A percentile compares a stretch with the other conserved stretches of the same genome.
Evolutionary conservation across 1,139 yeast species (phyloP).

Genomic region (Magnusiomyces ingens): DNA sequence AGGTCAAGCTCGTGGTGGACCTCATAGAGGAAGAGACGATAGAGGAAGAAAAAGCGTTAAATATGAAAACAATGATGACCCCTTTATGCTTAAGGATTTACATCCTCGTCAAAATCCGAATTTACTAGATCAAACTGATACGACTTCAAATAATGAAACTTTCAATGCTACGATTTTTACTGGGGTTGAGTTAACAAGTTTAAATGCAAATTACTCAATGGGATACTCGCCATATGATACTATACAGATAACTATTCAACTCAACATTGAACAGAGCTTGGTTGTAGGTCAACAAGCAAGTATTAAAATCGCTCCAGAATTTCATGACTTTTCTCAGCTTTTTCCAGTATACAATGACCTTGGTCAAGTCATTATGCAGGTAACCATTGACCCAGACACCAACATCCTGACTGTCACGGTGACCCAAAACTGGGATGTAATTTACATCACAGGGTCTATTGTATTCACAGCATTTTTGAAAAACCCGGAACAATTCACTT

Average conservation of each 20-base stretch:
- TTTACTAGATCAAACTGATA: background rate
- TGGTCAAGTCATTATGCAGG: slow-evolving; percentile 7
- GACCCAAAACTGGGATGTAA: slow-evolving; percentile 5
- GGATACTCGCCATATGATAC: slow-evolving; percentile 10
- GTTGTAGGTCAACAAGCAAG: slow-evolving; percentile 7
- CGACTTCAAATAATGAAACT: slow-evolving; percentile 1
- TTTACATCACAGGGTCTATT: slow-evolving; percentile 2
- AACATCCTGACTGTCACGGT: slow-evolving; percentile 9
- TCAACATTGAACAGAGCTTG: background rate
- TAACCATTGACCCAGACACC: slow-evolving; percentile 1
- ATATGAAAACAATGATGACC: too few relatives aligned
- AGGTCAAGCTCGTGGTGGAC: too few relatives aligned
- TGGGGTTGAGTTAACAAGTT: slow-evolving; percentile 4
- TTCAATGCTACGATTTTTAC: slow-evolving; percentile 7
- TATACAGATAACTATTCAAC: slow-evolving; percentile 2
- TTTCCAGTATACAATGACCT: background rate
- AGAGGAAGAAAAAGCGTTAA: too few relatives aligned
- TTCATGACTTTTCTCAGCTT: slow-evolving; percentile 5
- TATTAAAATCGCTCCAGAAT: slow-evolving; percentile 8
- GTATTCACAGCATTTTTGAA: slow-evolving; percentile 2
- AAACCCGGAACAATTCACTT: slow-evolving; percentile 5
- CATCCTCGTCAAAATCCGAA: background rate
- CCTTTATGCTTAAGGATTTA: too few relatives aligned
- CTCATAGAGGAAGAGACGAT: too few relatives aligned
- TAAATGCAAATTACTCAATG: background rate